phyloP scores from a whole-genome alignment of 495 filamentous ascomycete species.

The Penicillium cataractarum region DNA sequence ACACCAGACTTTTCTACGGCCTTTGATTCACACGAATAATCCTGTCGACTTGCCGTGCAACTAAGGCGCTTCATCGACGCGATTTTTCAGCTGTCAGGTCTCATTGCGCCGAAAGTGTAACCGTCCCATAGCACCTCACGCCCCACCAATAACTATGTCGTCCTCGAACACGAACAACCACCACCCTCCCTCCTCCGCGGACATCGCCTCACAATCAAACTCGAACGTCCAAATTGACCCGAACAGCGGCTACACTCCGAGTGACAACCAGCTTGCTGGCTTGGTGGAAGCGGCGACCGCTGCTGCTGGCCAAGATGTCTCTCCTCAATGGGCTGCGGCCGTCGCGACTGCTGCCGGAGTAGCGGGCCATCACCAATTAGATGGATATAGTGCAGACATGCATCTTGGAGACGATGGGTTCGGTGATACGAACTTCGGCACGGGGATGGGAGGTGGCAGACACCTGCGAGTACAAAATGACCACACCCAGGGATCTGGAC shows the following conservation, averaged over 20 bases:
- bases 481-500: constrained; percentile 78
- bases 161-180: constrained; percentile 40
- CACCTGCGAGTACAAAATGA: constrained; percentile 51
- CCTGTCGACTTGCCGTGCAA: not conserved
- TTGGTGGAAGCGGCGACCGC: constrained; percentile 57
- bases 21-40: not conserved
- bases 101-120: not conserved
- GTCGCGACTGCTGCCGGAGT: constrained; percentile 42
- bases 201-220: constrained; percentile 31
- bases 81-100: not conserved
- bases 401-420: constrained; percentile 50
- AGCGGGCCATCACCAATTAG: constrained; percentile 45
- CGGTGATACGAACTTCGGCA: constrained; percentile 40
- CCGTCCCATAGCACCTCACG: not conserved
- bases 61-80: not conserved
- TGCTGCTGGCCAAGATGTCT: constrained; percentile 54
- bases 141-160: constrained; percentile 27
- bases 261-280: constrained; percentile 55
- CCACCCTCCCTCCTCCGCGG: constrained; percentile 37
- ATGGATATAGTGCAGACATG: constrained; percentile 44
- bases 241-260: constrained; percentile 44
- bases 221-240: constrained; percentile 39
- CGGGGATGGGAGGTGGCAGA: constrained; percentile 33
- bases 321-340: constrained; percentile 43
- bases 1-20: not conserved